Conservation (phyloP, 2,329 filamentous ascomycete genomes). For the Fusarium albidum region DNA sequence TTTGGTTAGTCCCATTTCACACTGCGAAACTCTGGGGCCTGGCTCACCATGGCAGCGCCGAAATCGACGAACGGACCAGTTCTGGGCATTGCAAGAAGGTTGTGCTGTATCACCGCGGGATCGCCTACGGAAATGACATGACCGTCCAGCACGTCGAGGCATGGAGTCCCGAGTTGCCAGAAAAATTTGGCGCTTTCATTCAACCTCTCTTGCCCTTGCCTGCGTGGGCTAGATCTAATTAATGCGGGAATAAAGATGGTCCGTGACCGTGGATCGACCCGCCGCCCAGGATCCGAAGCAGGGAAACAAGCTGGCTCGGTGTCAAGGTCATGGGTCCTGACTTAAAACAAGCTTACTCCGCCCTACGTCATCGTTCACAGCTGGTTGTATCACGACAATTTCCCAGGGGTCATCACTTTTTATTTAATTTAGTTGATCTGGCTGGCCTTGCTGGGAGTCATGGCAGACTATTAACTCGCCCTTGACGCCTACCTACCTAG, state of each 20-base stretch:
- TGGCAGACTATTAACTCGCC: constrained; percentile 29
- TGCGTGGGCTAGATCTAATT: no score
- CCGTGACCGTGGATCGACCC: background rate
- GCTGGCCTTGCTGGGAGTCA: constrained; percentile 18
- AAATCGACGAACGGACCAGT: no score
- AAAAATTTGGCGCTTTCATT: no score
- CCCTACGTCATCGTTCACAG: constrained; percentile 26
- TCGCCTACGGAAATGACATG: no score
- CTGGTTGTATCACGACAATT: constrained; percentile 28
- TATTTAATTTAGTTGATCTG: constrained; percentile 11
- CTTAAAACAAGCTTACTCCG: constrained; percentile 30
- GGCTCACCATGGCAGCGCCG: no score
- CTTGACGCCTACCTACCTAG: background rate
- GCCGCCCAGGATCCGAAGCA: background rate
- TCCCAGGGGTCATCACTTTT: constrained; percentile 5
- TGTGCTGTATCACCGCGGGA: no score
- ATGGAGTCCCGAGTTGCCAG: no score
- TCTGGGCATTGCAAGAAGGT: no score
- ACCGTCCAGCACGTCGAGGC: no score
- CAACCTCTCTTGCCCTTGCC: no score
- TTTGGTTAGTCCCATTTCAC: background rate
- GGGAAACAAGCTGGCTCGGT: background rate
- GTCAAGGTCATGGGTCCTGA: constrained; percentile 9
- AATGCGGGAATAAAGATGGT: no score
- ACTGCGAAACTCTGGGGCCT: no score